phyloP scores from a whole-genome alignment of 495 filamentous ascomycete genomes.

The Tuber brumale region DNA sequence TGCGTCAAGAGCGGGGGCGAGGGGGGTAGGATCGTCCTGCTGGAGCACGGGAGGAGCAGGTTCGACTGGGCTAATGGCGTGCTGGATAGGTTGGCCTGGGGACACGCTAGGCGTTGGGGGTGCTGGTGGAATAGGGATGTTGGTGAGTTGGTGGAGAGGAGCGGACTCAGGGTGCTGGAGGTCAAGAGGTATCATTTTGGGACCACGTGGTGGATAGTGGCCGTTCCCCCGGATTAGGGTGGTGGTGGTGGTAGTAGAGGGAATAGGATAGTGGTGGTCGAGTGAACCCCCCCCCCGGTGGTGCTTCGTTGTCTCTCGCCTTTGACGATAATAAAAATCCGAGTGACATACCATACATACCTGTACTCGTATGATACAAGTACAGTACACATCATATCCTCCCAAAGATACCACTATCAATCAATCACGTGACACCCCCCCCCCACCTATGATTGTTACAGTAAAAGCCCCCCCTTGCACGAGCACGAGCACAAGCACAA shows the following conservation, averaged over 20 bases:
- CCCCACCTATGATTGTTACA: too few relatives aligned
- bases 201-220: conserved; percentile 64
- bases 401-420: background rate
- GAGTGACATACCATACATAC: background rate
- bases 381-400: background rate
- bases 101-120: conserved; percentile 76
- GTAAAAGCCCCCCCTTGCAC: background rate
- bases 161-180: conserved; percentile 69
- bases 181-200: conserved; percentile 65
- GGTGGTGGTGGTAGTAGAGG: too few relatives aligned
- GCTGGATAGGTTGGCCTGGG: conserved; percentile 67
- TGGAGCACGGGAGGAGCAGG: conserved; percentile 83
- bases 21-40: conserved; percentile 67
- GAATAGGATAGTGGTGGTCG: background rate
- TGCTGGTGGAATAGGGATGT: conserved; percentile 94
- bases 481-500: background rate
- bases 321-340: background rate
- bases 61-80: conserved; percentile 65
- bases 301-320: background rate
- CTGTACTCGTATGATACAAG: too few relatives aligned
- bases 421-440: background rate
- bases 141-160: conserved; percentile 66
- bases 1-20: conserved; percentile 47
- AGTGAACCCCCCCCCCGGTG: too few relatives aligned
- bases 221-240: conserved; percentile 27